A percentile compares a stretch with the other conserved stretches of the same genome.
phyloP scores from a whole-genome alignment of 257 asterid species.

The Solanum clarkiae region DNA sequence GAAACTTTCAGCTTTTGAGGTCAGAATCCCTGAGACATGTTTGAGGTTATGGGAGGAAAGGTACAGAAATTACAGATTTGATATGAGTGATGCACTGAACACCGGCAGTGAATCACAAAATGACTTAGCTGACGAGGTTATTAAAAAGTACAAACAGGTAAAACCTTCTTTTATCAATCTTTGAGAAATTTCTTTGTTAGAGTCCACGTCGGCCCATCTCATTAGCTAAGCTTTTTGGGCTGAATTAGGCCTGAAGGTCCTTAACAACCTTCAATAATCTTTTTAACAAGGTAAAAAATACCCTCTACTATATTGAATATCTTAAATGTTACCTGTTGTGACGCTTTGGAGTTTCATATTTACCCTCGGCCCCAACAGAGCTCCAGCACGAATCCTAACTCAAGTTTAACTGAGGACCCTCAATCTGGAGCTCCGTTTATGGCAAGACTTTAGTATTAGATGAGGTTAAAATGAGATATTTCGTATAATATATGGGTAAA shows the following conservation, averaged over 20 bases:
- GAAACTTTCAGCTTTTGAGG: constrained; percentile 39
- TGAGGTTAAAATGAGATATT: neutral
- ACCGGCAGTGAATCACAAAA: constrained; percentile 17
- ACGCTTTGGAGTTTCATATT: neutral
- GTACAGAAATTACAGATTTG: constrained; percentile 31
- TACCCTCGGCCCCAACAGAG: neutral
- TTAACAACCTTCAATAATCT: neutral
- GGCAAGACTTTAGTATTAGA: neutral
- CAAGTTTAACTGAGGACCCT: neutral
- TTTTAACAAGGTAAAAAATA: neutral
- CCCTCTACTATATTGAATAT: neutral
- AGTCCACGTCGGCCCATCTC: neutral
- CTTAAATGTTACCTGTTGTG: neutral
- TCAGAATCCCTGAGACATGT: constrained; percentile 9
- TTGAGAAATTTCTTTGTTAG: neutral
- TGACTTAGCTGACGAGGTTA: constrained; percentile 38
- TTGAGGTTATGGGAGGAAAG: constrained; percentile 24
- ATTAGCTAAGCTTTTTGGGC: neutral
- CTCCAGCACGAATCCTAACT: neutral
- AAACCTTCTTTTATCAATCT: neutral
- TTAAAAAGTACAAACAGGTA: constrained; percentile 59
- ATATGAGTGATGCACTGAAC: constrained; percentile 32
- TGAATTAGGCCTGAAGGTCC: neutral
- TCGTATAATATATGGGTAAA: neutral
- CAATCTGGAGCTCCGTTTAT: neutral